Evolutionary conservation across 495 filamentous ascomycete genomes (phyloP), one percentile per base, ranked within the genome.

Genomic region (Penicillium arizonense): DNA sequence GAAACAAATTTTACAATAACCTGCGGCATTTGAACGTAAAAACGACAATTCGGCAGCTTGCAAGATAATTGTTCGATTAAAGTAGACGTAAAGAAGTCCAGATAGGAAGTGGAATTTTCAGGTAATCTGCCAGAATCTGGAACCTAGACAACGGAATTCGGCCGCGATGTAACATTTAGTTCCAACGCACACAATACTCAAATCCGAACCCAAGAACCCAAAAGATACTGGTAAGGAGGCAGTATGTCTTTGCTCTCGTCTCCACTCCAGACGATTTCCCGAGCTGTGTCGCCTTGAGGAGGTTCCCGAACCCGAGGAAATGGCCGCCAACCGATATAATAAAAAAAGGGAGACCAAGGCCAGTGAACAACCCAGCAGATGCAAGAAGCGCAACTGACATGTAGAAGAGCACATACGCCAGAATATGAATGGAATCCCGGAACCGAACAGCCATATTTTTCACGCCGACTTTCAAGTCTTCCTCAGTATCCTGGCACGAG

Each of bases 391-490:
- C 43, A 12, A 32, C 34, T 3, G 43, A 45, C 13, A 8, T 32
- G 9, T 35, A 45, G 11, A 45, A 32, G 14, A 45, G 43, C 1
- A 8, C 18, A 18, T 24, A 45, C 3, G 43, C 32, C 4, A 45
- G 30, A 8, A 45, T 2, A 1, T 34, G 16, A n/a, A 45, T 45
- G 8, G 30, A 34, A 20, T 45, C 58, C 3, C 57, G 43, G 44
- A 72, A 69, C 10, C 57, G 42, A 11, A 79, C 55, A 2, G 73
- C 73, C 63, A 73, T 67, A 26, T 53, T 55, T 53, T 67, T 68
- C 10, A 77, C 63, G 4, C 73, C 72, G 0, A 59, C 63, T 40
- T 72, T 69, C 21, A 65, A 30, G 49, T 80, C 77, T 36, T 78
- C 74, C n/a, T 56, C 57, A 12, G 64, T 39, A 57, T 79, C 75